Evolutionary conservation across 495 filamentous ascomycete genomes (phyloP).

Genomic region (Neurospora intermedia): DNA sequence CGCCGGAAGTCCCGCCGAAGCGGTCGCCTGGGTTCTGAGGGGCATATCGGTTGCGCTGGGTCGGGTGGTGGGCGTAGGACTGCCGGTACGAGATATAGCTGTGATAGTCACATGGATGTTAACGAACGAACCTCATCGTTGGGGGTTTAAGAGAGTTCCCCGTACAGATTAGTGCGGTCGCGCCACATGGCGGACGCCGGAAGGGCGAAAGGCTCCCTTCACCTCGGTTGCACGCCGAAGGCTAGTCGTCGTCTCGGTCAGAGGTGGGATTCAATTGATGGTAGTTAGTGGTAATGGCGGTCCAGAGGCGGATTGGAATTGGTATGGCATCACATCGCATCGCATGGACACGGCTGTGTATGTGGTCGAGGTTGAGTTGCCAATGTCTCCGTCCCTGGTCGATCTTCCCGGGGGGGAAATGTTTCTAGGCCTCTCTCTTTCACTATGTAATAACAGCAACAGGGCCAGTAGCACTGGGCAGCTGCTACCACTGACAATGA

Average conservation of each 20-base stretch:
- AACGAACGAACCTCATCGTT: background rate
- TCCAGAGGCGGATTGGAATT: constrained; percentile 1
- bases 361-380: background rate
- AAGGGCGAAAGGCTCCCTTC: constrained; percentile 30
- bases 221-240: constrained; percentile 9
- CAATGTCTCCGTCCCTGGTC: background rate
- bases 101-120: background rate
- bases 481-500: constrained; percentile 1
- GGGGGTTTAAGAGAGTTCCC: background rate
- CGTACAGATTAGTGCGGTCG: constrained; percentile 94
- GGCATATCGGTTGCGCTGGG: constrained; percentile 67
- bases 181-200: constrained; percentile 74
- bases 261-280: background rate
- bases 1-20: constrained; percentile 44
- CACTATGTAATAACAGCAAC: background rate
- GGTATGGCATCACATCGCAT: constrained; percentile 25
- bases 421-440: background rate
- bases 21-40: constrained; percentile 52
- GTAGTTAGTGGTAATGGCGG: constrained; percentile 6
- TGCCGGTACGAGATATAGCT: constrained; percentile 99
- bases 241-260: background rate
- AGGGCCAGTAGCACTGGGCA: background rate
- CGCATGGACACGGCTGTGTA: constrained; percentile 6
- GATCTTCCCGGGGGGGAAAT: background rate
- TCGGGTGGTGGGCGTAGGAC: constrained; percentile 90